These are phyloP conservation scores for Globisporangium sylvaticum DNA, from an alignment of 352 stramenopile genomes.

Conservation along the genomic window DNA sequence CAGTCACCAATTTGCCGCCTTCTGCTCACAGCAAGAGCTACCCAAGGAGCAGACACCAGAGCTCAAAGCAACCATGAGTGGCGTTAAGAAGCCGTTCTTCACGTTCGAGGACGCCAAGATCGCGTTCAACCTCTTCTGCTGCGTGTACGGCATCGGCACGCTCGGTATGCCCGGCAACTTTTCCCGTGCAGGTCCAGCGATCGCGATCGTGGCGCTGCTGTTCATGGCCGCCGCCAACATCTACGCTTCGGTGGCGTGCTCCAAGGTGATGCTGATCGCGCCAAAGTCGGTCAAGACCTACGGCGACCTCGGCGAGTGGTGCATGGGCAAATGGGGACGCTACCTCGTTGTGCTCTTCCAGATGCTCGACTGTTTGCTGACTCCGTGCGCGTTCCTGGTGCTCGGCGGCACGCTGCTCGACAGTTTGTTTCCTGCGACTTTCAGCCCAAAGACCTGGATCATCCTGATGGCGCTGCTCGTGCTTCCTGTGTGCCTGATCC, in stretches of 20 bases:
- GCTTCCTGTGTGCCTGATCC: constrained; percentile 23
- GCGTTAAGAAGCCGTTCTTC: constrained; percentile 14
- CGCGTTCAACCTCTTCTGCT: constrained; percentile 19
- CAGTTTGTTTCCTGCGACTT: constrained; percentile 17
- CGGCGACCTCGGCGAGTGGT: constrained; percentile 30
- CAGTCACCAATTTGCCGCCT: neutral
- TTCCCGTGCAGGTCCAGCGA: constrained; percentile 17
- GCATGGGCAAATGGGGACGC: constrained; percentile 21
- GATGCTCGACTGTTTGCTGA: constrained; percentile 16
- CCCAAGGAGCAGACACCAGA: neutral
- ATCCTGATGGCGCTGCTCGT: constrained; percentile 24
- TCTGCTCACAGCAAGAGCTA: neutral
- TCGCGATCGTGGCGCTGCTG: constrained; percentile 21
- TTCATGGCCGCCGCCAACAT: constrained; percentile 28
- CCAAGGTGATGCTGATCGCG: constrained; percentile 23
- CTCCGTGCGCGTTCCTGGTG: constrained; percentile 21
- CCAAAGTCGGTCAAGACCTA: constrained; percentile 24
- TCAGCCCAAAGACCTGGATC: constrained; percentile 22
- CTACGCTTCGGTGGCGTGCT: constrained; percentile 23
- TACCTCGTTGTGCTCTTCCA: constrained; percentile 20
- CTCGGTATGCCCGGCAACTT: constrained; percentile 30
- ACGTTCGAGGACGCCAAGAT: constrained; percentile 29
- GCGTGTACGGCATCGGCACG: constrained; percentile 27
- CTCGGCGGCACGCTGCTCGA: constrained; percentile 21
- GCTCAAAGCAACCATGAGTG: neutral